Percentiles rank a stretch among this genome's conserved stretches.
These are phyloP conservation scores for Syncephalastrum sp. DNA, from an alignment of 371 early-diverging fungal species.

Conservation along the genomic window DNA sequence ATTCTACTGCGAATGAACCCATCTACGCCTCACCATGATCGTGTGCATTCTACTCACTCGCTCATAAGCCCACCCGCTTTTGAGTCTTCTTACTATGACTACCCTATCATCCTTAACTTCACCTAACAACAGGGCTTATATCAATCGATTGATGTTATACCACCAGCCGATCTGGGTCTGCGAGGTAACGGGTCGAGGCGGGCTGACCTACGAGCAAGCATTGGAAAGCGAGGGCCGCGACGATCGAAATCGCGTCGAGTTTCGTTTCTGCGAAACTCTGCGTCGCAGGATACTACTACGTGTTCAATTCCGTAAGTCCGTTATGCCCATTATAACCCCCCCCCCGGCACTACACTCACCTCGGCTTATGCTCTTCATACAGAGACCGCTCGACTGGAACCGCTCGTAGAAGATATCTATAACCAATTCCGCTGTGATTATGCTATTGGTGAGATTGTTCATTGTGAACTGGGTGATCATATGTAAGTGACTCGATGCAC, in stretches of 20 bases:
- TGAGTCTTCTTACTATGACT: not conserved
- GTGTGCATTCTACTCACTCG: not conserved
- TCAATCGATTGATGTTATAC: conserved; percentile 69
- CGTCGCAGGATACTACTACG: conserved; percentile 56
- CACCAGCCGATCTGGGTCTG: conserved; percentile 79
- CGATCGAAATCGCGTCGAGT: conserved; percentile 51
- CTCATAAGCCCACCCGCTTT: not conserved
- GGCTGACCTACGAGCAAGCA: conserved; percentile 84
- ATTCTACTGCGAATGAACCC: not conserved
- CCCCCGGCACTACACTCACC: too few relatives aligned
- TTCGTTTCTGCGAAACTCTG: conserved; percentile 61
- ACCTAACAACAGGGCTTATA: conserved; percentile 59
- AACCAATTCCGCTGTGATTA: conserved; percentile 41
- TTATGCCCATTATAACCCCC: not conserved
- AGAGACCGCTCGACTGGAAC: conserved; percentile 50
- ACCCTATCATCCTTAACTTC: conserved; percentile 9
- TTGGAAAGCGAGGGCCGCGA: conserved; percentile 70
- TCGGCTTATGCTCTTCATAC: not conserved
- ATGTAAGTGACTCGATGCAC: conserved; percentile 17
- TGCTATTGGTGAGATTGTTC: conserved; percentile 40
- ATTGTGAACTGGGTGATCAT: conserved; percentile 35
- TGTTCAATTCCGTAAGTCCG: conserved; percentile 68
- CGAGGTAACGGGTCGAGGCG: conserved; percentile 67
- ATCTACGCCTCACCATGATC: not conserved
- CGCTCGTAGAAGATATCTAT: conserved; percentile 47